Conservation (phyloP, 495 filamentous ascomycete genomes). For the Aspergillus asperescens region DNA sequence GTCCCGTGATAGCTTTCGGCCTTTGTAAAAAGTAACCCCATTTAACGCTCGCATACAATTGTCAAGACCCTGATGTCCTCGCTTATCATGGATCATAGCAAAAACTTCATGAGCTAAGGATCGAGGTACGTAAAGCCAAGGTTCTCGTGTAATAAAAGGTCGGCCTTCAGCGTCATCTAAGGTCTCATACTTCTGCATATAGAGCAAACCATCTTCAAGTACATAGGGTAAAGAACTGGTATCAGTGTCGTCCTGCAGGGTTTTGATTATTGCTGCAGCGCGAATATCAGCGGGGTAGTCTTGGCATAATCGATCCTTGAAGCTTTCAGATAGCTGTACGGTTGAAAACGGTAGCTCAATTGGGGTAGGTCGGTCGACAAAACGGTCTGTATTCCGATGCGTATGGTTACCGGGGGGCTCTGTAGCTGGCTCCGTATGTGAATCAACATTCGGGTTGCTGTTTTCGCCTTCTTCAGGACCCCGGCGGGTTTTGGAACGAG, state of each 20-base stretch:
- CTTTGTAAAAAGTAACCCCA: background rate
- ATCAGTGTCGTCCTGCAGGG: background rate
- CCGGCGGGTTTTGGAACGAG: too few relatives aligned
- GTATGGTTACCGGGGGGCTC: too few relatives aligned
- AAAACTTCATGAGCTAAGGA: background rate
- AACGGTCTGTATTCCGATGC: too few relatives aligned
- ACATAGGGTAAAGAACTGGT: background rate
- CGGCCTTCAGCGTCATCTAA: too few relatives aligned
- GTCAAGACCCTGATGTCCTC: background rate
- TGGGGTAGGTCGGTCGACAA: too few relatives aligned
- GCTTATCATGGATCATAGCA: background rate
- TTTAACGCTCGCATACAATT: background rate
- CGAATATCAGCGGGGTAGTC: too few relatives aligned
- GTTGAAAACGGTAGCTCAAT: background rate
- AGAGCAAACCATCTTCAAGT: background rate
- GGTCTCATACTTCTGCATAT: background rate
- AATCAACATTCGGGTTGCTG: too few relatives aligned
- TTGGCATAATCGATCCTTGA: too few relatives aligned
- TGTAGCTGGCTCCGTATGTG: too few relatives aligned
- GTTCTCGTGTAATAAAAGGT: too few relatives aligned
- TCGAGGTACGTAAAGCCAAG: background rate
- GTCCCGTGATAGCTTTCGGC: background rate
- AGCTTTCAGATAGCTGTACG: too few relatives aligned
- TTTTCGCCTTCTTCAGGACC: too few relatives aligned
- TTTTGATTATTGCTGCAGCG: background rate